These are phyloP conservation scores for Lactuca saligna DNA, from an alignment of 129 eudicot genomes.

Conservation along the genomic window DNA sequence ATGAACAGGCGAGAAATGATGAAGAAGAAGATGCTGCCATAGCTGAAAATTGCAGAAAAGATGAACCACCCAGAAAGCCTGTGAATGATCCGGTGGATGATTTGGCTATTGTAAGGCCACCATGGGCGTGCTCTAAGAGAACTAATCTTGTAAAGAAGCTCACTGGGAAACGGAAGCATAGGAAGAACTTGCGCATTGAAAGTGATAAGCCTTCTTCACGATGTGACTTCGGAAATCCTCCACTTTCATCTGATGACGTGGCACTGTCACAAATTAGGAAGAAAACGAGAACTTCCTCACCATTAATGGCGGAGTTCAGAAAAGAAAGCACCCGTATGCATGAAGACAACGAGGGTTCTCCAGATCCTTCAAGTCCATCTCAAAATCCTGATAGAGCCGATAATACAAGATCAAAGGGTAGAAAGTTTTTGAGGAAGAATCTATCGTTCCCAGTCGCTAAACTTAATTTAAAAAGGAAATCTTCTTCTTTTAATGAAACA, in stretches of 20 bases:
- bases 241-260: conserved; percentile 8
- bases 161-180: conserved; percentile 4
- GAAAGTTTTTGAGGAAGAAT: conserved; percentile 35
- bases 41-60: conserved; percentile 26
- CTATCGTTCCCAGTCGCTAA: conserved; percentile 22
- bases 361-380: conserved; percentile 20
- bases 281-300: conserved; percentile 9
- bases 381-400: conserved; percentile 20
- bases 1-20: conserved; percentile 36
- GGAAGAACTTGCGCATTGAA: conserved; percentile 23
- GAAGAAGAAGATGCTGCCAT: conserved; percentile 22
- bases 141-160: conserved; percentile 40
- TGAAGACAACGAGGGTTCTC: conserved; percentile 13
- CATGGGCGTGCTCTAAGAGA: conserved; percentile 66
- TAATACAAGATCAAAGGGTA: conserved; percentile 29
- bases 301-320: conserved; percentile 4
- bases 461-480: conserved; percentile 29
- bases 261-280: conserved; percentile 18
- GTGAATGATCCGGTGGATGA: conserved; percentile 10
- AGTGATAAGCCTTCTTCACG: conserved; percentile 24
- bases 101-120: conserved; percentile 35
- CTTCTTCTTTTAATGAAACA: conserved; percentile 15
- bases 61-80: conserved; percentile 11
- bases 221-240: conserved; percentile 16
- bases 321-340: conserved; percentile 15